These are phyloP conservation scores for Brassica balearica DNA, from an alignment of 441 rosid genomes.

Conservation along the genomic window DNA sequence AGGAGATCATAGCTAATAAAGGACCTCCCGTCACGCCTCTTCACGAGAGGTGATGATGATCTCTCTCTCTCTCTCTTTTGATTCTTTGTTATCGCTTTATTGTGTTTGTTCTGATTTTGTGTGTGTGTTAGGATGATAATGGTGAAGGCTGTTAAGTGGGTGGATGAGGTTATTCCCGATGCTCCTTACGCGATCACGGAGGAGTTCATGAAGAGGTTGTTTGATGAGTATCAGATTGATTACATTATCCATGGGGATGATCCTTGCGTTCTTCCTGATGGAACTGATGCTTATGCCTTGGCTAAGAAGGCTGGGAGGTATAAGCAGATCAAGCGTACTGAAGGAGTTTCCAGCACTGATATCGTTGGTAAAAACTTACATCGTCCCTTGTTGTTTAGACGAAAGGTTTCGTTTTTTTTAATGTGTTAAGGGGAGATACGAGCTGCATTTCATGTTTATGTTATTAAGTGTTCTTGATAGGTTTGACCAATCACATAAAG, in stretches of 20 bases:
- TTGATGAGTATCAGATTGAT: constrained; percentile 86
- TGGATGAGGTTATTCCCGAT: constrained; percentile 89
- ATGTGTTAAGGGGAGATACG: no score
- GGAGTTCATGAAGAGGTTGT: constrained; percentile 82
- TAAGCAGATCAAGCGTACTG: constrained; percentile 98
- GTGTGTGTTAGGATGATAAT: constrained; percentile 66
- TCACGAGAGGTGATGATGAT: neutral
- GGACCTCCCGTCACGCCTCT: no score
- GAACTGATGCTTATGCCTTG: constrained; percentile 91
- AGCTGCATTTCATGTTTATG: neutral
- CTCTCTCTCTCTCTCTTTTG: neutral
- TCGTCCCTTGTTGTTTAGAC: neutral
- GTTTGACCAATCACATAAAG: neutral
- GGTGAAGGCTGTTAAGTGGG: constrained; percentile 97
- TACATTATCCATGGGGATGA: constrained; percentile 96
- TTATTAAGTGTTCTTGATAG: neutral
- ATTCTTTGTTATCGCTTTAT: neutral
- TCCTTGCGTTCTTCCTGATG: constrained; percentile 97
- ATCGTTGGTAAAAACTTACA: constrained; percentile 78
- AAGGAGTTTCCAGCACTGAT: constrained; percentile 99
- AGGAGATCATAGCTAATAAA: no score
- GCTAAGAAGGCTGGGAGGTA: constrained; percentile 94
- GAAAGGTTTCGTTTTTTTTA: neutral
- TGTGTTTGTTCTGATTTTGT: constrained; percentile 33
- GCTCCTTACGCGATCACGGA: constrained; percentile 97